Evolutionary conservation across 164 flowering plant genomes (phyloP).

Genomic region (Aristolochia californica): DNA sequence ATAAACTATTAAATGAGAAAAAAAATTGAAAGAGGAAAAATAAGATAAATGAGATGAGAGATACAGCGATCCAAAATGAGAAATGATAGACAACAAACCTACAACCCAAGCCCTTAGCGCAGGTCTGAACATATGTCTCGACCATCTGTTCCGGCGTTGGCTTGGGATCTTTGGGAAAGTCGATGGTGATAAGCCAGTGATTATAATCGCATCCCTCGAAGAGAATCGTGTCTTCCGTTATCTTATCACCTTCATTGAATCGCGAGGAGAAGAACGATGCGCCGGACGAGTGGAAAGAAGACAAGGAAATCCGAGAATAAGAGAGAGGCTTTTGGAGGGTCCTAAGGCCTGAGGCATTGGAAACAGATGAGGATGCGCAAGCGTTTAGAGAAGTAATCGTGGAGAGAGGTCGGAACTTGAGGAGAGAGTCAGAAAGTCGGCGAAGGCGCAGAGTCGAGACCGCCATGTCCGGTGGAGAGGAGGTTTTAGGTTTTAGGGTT

Average conservation of each 20-base stretch:
- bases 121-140: conserved; percentile 61
- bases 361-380: too few relatives aligned
- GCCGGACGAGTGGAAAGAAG: conserved; percentile 16
- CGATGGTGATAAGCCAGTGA: conserved; percentile 89
- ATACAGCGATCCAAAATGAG: background rate
- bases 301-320: conserved; percentile 8
- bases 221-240: conserved; percentile 48
- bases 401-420: conserved; percentile 13
- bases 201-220: conserved; percentile 93
- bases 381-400: conserved; percentile 5
- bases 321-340: background rate
- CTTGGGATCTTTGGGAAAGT: conserved; percentile 56
- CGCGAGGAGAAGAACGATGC: conserved; percentile 12
- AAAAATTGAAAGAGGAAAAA: too few relatives aligned
- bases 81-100: background rate
- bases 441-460: conserved; percentile 38
- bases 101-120: conserved; percentile 73
- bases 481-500: conserved; percentile 4
- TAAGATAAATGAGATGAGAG: background rate
- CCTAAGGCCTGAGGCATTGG: background rate
- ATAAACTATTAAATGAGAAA: too few relatives aligned
- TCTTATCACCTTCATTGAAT: conserved; percentile 30
- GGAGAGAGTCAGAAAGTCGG: conserved; percentile 26
- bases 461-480: conserved; percentile 27
- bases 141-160: conserved; percentile 76